Evolutionary conservation across 371 early-diverging fungal genomes (phyloP).

Genomic region (Nematocida major): DNA sequence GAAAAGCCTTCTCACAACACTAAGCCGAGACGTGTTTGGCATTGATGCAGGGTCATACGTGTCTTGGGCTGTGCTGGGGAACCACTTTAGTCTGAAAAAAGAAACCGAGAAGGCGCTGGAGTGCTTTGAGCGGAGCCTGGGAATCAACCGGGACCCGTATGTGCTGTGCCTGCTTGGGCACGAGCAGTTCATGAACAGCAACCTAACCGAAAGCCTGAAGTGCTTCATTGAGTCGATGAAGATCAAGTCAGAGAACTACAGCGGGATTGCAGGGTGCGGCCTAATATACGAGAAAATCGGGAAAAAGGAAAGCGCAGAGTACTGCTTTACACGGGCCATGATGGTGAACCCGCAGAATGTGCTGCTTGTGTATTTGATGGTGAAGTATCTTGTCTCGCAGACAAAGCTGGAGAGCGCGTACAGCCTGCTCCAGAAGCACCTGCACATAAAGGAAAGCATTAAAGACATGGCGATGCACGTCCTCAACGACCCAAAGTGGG

Average conservation of each 20-base stretch:
- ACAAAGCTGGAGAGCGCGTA: slow-evolving; percentile 47
- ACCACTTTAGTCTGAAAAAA: slow-evolving; percentile 60
- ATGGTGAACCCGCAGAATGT: slow-evolving; percentile 55
- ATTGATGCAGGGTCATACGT: slow-evolving; percentile 45
- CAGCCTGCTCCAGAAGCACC: slow-evolving; percentile 28
- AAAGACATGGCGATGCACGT: neutral
- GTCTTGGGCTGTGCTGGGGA: slow-evolving; percentile 64
- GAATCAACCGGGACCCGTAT: slow-evolving; percentile 57
- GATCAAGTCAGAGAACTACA: slow-evolving; percentile 59
- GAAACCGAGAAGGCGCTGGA: slow-evolving; percentile 54
- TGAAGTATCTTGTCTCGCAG: slow-evolving; percentile 58
- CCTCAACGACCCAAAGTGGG: neutral
- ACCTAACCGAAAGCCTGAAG: slow-evolving; percentile 56
- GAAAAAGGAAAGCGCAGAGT: slow-evolving; percentile 59
- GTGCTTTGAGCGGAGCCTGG: slow-evolving; percentile 58
- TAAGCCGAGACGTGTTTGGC: slow-evolving; percentile 57
- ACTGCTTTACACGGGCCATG: slow-evolving; percentile 55
- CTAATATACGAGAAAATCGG: slow-evolving; percentile 58
- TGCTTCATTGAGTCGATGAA: slow-evolving; percentile 57
- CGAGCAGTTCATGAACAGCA: slow-evolving; percentile 61
- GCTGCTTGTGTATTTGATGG: slow-evolving; percentile 50
- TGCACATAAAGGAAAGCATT: slow-evolving; percentile 9
- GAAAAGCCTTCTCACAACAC: slow-evolving; percentile 47
- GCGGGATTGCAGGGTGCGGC: slow-evolving; percentile 63
- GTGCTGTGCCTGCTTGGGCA: slow-evolving; percentile 62